phyloP scores from a whole-genome alignment of 106 monocot species.

The Triglochin maritima region DNA sequence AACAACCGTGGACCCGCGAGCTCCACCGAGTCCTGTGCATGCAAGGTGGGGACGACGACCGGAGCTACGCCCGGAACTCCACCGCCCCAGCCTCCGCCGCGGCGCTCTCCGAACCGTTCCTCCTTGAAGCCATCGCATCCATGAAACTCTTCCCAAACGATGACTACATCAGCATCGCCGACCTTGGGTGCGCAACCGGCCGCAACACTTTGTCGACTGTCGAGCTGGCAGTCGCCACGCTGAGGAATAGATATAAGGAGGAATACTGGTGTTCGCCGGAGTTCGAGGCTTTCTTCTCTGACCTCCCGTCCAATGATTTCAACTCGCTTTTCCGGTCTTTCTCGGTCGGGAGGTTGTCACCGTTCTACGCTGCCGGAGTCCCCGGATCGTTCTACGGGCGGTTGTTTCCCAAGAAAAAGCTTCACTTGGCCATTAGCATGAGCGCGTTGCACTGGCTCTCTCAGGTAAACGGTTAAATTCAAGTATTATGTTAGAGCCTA shows the following conservation, averaged over 20 bases:
- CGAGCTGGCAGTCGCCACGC: constrained; percentile 17
- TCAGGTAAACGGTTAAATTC: constrained; percentile 12
- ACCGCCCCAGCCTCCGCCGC: constrained; percentile 34
- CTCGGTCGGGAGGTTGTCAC: neutral
- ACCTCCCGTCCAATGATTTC: constrained; percentile 58
- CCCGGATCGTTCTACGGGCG: constrained; percentile 51
- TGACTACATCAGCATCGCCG: constrained; percentile 26
- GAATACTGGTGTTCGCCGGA: constrained; percentile 16
- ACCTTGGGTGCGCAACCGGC: constrained; percentile 55
- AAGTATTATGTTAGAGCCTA: too few species aligned
- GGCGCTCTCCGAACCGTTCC: constrained; percentile 32
- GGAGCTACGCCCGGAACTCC: constrained; percentile 46
- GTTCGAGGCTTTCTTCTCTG: constrained; percentile 50
- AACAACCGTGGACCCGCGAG: constrained; percentile 25
- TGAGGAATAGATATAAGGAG: constrained; percentile 21
- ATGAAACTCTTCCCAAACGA: constrained; percentile 35
- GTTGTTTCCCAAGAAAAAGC: constrained; percentile 34
- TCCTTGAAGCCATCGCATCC: constrained; percentile 24
- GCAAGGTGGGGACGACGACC: constrained; percentile 52
- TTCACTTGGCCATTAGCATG: constrained; percentile 41
- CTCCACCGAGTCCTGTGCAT: constrained; percentile 44
- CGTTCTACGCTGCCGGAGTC: constrained; percentile 38
- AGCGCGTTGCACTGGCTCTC: constrained; percentile 61
- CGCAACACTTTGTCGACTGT: constrained; percentile 43
- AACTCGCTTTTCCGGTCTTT: constrained; percentile 42